phyloP scores from a whole-genome alignment of 2,329 filamentous ascomycete species.

The Alternaria conjuncta region DNA sequence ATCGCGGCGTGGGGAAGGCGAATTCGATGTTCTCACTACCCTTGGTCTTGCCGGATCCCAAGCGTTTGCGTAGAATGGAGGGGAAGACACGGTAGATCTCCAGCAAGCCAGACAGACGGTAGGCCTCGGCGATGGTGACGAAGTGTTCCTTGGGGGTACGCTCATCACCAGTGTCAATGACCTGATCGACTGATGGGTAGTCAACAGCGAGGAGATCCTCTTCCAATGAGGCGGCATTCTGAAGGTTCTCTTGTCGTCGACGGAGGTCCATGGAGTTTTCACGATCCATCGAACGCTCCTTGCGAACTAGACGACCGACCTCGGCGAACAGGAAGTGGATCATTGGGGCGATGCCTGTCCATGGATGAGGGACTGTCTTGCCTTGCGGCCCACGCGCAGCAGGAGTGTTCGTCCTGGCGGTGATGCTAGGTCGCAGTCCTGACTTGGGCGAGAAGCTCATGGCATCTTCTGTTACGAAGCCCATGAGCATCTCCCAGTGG shows the following conservation, averaged over 20 bases:
- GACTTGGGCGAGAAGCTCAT: conserved; percentile 42
- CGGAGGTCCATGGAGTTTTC: conserved; percentile 37
- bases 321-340: conserved; percentile 55
- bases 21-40: conserved; percentile 35
- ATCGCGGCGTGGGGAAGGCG: conserved; percentile 41
- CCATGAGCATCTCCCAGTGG: conserved; percentile 66
- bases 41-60: conserved; percentile 40
- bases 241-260: conserved; percentile 42
- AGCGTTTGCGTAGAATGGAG: conserved; percentile 55
- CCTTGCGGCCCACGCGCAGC: conserved; percentile 38
- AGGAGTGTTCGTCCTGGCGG: conserved; percentile 26
- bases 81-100: conserved; percentile 64
- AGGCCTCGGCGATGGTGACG: conserved; percentile 60
- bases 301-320: conserved; percentile 53
- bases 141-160: conserved; percentile 62
- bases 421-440: conserved; percentile 29
- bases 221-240: conserved; percentile 54
- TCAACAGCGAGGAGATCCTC: conserved; percentile 55
- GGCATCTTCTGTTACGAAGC: conserved; percentile 58
- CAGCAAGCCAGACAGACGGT: conserved; percentile 60
- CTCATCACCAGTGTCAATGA: conserved; percentile 60
- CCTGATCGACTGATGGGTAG: conserved; percentile 55
- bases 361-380: conserved; percentile 54
- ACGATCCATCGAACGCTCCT: conserved; percentile 41
- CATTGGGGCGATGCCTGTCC: conserved; percentile 57